phyloP scores from a whole-genome alignment of 2,329 filamentous ascomycete genomes.

The Aspergillus aculeatinus region DNA sequence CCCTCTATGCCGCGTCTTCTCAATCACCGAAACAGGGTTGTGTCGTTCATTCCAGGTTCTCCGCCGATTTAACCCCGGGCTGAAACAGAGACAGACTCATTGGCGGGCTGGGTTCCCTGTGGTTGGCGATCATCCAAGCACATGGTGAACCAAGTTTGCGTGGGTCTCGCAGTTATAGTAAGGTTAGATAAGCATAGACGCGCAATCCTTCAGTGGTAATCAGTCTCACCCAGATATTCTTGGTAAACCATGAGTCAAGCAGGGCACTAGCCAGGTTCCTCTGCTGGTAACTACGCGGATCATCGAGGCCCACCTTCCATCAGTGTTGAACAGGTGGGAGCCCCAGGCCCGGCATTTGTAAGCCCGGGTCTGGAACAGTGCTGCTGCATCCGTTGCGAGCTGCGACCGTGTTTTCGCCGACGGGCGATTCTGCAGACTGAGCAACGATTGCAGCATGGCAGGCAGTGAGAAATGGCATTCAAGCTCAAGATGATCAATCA shows the following conservation, averaged over 20 bases:
- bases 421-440: neutral
- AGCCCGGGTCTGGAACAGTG: neutral
- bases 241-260: neutral
- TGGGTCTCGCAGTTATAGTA: neutral
- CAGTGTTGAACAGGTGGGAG: neutral
- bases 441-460: neutral
- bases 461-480: too few relatives aligned
- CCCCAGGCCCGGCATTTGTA: neutral
- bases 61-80: neutral
- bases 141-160: neutral
- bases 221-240: neutral
- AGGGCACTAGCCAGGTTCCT: neutral
- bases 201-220: neutral
- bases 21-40: neutral
- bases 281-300: neutral
- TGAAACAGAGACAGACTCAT: neutral
- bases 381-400: neutral
- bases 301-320: neutral
- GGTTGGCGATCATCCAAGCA: neutral
- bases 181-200: neutral
- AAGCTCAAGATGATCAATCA: too few relatives aligned
- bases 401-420: neutral
- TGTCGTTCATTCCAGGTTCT: neutral
- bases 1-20: neutral
- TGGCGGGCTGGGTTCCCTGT: neutral